A percentile compares a stretch with the other conserved stretches of the same genome.
phyloP scores from a whole-genome alignment of 2,329 filamentous ascomycete genomes.

The Thelonectria discophora region DNA sequence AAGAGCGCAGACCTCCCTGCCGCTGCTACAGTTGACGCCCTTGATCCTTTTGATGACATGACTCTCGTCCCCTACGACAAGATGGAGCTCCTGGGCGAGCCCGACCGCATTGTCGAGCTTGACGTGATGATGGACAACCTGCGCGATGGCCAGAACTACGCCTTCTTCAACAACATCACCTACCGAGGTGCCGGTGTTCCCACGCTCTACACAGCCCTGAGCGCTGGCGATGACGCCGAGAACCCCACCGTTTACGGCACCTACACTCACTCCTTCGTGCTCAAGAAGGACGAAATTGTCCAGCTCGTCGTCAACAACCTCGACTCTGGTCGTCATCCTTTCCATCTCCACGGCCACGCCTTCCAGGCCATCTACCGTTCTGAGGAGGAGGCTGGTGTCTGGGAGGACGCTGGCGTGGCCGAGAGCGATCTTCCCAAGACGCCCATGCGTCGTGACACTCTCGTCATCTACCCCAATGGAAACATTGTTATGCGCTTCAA shows the following conservation, averaged over 20 bases:
- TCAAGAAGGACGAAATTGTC: constrained; percentile 72
- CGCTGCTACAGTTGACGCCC: constrained; percentile 65
- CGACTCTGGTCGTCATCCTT: constrained; percentile 76
- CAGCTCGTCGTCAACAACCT: constrained; percentile 80
- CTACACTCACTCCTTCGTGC: constrained; percentile 72
- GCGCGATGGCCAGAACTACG: constrained; percentile 67
- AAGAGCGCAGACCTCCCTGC: constrained; percentile 54
- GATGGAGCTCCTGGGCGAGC: constrained; percentile 65
- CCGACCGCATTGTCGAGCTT: constrained; percentile 71
- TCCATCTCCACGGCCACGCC: constrained; percentile 80
- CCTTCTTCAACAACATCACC: constrained; percentile 80
- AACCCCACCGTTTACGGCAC: constrained; percentile 71
- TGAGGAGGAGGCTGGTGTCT: constrained; percentile 65
- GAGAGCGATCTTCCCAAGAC: constrained; percentile 59
- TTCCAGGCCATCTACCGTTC: constrained; percentile 75
- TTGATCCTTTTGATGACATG: constrained; percentile 79
- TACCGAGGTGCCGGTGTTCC: constrained; percentile 80
- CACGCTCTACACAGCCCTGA: constrained; percentile 79
- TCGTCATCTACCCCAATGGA: constrained; percentile 71
- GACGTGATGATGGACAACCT: constrained; percentile 71
- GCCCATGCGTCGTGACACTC: constrained; percentile 75
- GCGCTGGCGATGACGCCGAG: constrained; percentile 65
- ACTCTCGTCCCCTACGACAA: constrained; percentile 75
- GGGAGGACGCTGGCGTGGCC: constrained; percentile 51
- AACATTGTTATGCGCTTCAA: constrained; percentile 75